Evolutionary conservation across 352 stramenopile species (phyloP).

Genomic region (Pythium grandisporangium): DNA sequence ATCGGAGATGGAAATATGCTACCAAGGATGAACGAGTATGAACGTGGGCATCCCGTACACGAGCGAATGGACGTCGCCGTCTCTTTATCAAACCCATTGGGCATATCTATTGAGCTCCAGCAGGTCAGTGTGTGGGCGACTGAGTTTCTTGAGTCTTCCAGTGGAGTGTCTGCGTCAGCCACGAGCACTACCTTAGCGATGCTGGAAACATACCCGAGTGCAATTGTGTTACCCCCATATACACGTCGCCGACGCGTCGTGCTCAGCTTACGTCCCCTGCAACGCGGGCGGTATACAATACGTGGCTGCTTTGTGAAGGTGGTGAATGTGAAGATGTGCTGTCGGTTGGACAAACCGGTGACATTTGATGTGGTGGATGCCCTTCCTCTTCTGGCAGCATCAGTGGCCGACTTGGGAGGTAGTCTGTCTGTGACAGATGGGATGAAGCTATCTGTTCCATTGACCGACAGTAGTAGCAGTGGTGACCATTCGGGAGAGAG

Average conservation of each 20-base stretch:
- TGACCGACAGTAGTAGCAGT: no score
- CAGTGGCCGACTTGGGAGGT: no score
- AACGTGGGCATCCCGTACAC: conserved; percentile 35
- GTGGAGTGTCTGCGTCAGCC: not conserved
- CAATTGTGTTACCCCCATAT: conserved; percentile 37
- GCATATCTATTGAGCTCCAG: conserved; percentile 51
- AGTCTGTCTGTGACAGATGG: conserved; percentile 21
- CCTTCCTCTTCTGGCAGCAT: conserved; percentile 33
- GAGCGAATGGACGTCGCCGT: conserved; percentile 54
- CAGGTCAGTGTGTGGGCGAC: conserved; percentile 47
- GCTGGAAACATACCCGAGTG: conserved; percentile 53
- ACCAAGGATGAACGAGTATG: conserved; percentile 13
- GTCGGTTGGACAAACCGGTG: conserved; percentile 16
- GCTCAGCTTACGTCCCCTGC: conserved; percentile 35
- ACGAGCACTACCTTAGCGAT: no score
- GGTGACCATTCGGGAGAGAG: no score
- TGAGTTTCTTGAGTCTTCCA: conserved; percentile 7
- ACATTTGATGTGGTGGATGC: conserved; percentile 30
- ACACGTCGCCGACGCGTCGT: conserved; percentile 36
- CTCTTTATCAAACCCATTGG: conserved; percentile 53
- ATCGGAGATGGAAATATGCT: conserved; percentile 8
- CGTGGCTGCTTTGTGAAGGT: conserved; percentile 51
- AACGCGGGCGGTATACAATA: conserved; percentile 27
- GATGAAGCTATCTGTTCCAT: no score
- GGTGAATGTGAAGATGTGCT: conserved; percentile 55